A percentile compares a stretch with the other conserved stretches of the same genome.
These are phyloP conservation scores for sweet orange (Citrus sinensis) DNA, from an alignment of 345 rosid genomes.

Conservation along the genomic window DNA sequence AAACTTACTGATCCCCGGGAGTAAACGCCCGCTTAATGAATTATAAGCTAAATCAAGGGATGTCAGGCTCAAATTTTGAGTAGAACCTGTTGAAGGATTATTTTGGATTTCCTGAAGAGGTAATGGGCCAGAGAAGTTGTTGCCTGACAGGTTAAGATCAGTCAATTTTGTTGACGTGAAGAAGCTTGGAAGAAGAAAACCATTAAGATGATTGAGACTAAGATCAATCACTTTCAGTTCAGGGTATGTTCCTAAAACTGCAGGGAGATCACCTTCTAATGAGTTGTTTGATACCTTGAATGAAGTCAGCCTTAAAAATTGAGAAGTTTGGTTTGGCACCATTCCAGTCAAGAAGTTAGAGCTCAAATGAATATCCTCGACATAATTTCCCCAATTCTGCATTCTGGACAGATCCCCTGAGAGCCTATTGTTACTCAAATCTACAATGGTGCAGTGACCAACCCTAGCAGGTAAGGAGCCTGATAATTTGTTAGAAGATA, in stretches of 20 bases:
- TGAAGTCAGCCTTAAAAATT: conserved; percentile 66
- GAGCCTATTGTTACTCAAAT: conserved; percentile 67
- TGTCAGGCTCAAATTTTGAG: conserved; percentile 49
- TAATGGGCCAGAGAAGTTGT: conserved; percentile 68
- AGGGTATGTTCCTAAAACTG: conserved; percentile 55
- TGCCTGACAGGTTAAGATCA: conserved; percentile 62
- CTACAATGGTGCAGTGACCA: conserved; percentile 70
- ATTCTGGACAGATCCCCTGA: conserved; percentile 74
- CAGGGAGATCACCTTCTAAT: conserved; percentile 63
- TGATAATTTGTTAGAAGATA: conserved; percentile 70
- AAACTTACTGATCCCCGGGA: conserved; percentile 41
- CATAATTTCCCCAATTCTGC: conserved; percentile 75
- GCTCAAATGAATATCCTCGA: conserved; percentile 68
- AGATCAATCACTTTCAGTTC: conserved; percentile 66
- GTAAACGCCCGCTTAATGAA: conserved; percentile 54
- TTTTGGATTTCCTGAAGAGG: conserved; percentile 43
- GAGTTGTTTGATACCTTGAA: conserved; percentile 61
- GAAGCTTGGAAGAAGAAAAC: conserved; percentile 52
- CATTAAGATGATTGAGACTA: conserved; percentile 60
- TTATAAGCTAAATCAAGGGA: conserved; percentile 70
- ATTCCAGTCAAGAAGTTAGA: conserved; percentile 67
- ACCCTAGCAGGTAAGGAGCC: conserved; percentile 61
- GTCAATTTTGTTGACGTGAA: conserved; percentile 57
- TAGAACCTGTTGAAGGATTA: conserved; percentile 21
- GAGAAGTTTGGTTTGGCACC: conserved; percentile 61